Evolutionary conservation across 148 eudicot species (phyloP).

Genomic region (Rhododendron simsii): DNA sequence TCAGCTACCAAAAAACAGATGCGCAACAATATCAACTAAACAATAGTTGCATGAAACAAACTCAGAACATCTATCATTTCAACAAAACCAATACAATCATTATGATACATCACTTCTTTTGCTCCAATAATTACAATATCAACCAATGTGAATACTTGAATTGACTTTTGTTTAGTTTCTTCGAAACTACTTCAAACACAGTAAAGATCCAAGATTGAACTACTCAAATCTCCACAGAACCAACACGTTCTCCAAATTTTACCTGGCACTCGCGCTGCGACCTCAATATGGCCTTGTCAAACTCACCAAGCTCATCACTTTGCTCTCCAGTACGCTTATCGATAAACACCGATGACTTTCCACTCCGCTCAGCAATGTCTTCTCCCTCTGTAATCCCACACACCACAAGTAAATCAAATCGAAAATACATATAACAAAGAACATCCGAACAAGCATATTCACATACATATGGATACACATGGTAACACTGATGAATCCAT

Average conservation of each 20-base stretch:
- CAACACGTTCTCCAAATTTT: neutral
- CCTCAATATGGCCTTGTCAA: slow-evolving; percentile 83
- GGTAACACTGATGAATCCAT: neutral
- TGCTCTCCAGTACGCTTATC: slow-evolving; percentile 90
- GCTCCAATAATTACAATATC: neutral
- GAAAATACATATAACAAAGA: neutral
- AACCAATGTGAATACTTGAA: neutral
- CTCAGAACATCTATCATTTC: neutral
- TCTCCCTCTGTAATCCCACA: slow-evolving; percentile 59
- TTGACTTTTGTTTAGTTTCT: neutral
- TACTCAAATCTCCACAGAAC: neutral
- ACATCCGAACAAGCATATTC: neutral
- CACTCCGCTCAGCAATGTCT: slow-evolving; percentile 75
- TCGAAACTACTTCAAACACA: neutral
- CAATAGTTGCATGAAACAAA: neutral
- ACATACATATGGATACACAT: neutral
- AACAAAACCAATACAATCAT: neutral
- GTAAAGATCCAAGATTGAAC: neutral
- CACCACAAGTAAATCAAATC: slow-evolving; percentile 7
- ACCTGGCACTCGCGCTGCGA: slow-evolving; percentile 92
- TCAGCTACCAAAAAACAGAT: slow-evolving; percentile 38
- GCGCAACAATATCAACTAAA: neutral
- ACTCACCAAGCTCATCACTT: slow-evolving; percentile 69
- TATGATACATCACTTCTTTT: neutral
- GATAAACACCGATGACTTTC: slow-evolving; percentile 68